Evolutionary conservation across 495 filamentous ascomycete species (phyloP).

Genomic region (Amorphotheca resinae): DNA sequence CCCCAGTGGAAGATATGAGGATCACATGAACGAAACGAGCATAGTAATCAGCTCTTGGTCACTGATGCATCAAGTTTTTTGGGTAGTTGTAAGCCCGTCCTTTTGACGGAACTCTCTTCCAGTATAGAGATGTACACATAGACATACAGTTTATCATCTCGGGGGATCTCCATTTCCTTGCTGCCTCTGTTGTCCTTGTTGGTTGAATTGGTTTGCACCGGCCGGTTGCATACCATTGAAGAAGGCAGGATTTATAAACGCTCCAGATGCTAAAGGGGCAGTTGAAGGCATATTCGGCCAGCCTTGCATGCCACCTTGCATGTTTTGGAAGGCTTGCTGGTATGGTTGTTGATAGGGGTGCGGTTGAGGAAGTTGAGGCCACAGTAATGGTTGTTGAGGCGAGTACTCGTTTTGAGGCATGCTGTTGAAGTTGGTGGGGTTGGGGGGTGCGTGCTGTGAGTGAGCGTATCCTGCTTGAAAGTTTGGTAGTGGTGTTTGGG

Average conservation of each 20-base stretch:
- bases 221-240: slow-evolving; percentile 28
- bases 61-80: too few relatives aligned
- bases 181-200: slow-evolving; percentile 30
- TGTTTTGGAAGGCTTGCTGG: slow-evolving; percentile 12
- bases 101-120: too few relatives aligned
- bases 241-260: slow-evolving; percentile 57
- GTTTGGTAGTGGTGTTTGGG: background rate
- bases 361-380: slow-evolving; percentile 15
- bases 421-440: slow-evolving; percentile 4
- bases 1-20: too few relatives aligned
- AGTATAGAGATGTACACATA: too few relatives aligned
- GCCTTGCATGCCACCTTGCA: slow-evolving; percentile 9
- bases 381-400: slow-evolving; percentile 18
- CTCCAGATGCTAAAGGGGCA: slow-evolving; percentile 29
- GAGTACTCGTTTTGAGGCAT: slow-evolving; percentile 14
- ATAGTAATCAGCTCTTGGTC: too few relatives aligned
- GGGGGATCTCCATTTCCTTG: slow-evolving; percentile 4
- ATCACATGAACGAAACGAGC: too few relatives aligned
- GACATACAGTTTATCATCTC: background rate
- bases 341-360: slow-evolving; percentile 16
- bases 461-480: background rate
- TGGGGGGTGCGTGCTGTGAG: slow-evolving; percentile 2
- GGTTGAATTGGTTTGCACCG: slow-evolving; percentile 28
- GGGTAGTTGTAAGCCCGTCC: too few relatives aligned
- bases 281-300: slow-evolving; percentile 18